Evolutionary conservation across 805 yeast genomes (phyloP).

Genomic region (Yamadazyma tumulicola): DNA sequence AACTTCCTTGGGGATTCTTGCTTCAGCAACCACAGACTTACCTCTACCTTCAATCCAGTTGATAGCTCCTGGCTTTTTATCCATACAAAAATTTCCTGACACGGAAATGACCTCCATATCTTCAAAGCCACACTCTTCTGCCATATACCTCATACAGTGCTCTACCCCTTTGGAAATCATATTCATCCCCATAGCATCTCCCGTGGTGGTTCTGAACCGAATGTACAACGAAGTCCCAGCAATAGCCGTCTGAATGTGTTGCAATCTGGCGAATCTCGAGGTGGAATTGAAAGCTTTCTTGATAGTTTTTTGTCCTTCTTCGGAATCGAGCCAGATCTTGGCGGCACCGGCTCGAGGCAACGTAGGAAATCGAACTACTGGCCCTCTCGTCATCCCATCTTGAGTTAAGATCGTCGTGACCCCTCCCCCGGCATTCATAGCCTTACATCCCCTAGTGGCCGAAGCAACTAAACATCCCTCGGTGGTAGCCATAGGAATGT

Average conservation of each 20-base stretch:
- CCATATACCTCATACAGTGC: slow-evolving; percentile 77
- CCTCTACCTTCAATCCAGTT: slow-evolving; percentile 99
- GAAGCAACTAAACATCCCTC: slow-evolving; percentile 99
- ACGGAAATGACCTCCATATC: slow-evolving; percentile 93
- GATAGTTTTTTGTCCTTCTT: slow-evolving; percentile 79
- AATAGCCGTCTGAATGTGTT: slow-evolving; percentile 84
- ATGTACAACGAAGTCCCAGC: slow-evolving; percentile 89
- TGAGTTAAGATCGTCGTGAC: slow-evolving; percentile 84
- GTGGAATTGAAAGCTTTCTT: slow-evolving; percentile 94
- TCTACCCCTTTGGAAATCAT: slow-evolving; percentile 99
- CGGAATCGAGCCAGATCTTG: slow-evolving; percentile 92
- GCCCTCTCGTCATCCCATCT: slow-evolving; percentile 99
- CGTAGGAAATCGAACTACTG: slow-evolving; percentile 87
- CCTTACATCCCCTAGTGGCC: slow-evolving; percentile 98
- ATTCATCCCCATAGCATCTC: slow-evolving; percentile 99
- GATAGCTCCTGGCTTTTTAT: slow-evolving; percentile 95
- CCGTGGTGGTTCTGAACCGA: slow-evolving; percentile 97
- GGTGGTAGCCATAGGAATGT: slow-evolving; percentile 98
- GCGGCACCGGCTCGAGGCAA: slow-evolving; percentile 90
- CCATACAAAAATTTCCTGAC: slow-evolving; percentile 97
- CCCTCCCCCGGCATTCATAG: slow-evolving; percentile 97
- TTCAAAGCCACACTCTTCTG: slow-evolving; percentile 82
- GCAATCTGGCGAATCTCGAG: slow-evolving; percentile 94
- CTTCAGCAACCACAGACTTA: slow-evolving; percentile 95
- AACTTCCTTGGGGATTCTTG: slow-evolving; percentile 76